Evolutionary conservation across 2,329 filamentous ascomycete genomes (phyloP).

Genomic region (Fusarium metavorans): DNA sequence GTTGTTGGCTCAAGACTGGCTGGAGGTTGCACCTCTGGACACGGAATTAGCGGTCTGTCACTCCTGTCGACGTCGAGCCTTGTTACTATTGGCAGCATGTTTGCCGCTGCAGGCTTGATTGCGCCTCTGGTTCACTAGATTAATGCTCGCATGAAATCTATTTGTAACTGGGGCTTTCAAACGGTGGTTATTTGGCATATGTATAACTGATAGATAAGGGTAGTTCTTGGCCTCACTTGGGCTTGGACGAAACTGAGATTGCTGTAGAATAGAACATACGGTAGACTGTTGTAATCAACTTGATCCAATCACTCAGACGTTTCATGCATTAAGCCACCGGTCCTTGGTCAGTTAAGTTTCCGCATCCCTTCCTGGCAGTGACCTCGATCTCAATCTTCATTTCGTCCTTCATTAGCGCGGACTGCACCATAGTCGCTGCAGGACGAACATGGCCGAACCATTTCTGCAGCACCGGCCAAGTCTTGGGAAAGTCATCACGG

Average conservation of each 20-base stretch:
- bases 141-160: background rate
- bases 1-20: conserved; percentile 71
- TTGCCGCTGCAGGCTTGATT: conserved; percentile 60
- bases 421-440: conserved; percentile 66
- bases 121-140: conserved; percentile 45
- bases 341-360: background rate
- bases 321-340: background rate
- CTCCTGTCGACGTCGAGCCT: conserved; percentile 72
- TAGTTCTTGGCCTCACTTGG: background rate
- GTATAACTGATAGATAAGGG: background rate
- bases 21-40: conserved; percentile 76
- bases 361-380: conserved; percentile 51
- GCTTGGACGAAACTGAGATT: background rate
- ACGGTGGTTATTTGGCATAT: background rate
- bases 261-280: background rate
- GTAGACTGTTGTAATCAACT: background rate
- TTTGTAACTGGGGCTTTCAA: background rate
- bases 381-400: conserved; percentile 60
- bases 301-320: background rate
- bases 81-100: conserved; percentile 69
- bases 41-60: conserved; percentile 76
- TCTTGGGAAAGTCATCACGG: conserved; percentile 58
- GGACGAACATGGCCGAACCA: conserved; percentile 64
- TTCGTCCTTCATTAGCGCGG: conserved; percentile 62
- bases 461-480: conserved; percentile 62